Percentiles rank a stretch among this genome's conserved stretches.
These are phyloP conservation scores for Neurospora sp. DNA, from an alignment of 495 filamentous ascomycete genomes.

Conservation along the genomic window DNA sequence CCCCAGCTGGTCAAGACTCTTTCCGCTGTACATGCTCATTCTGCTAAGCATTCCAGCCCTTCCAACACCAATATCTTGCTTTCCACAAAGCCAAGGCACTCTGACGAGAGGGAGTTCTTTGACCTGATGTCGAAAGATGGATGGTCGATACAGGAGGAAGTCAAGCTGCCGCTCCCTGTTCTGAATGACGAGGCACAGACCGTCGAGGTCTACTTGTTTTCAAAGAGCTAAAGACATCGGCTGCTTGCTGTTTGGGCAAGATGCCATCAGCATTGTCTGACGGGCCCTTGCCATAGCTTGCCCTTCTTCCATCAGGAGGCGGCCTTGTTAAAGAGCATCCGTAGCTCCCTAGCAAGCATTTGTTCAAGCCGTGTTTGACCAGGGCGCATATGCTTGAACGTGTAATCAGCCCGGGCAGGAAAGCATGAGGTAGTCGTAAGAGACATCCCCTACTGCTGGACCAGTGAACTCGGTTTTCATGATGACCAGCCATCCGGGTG, in stretches of 20 bases:
- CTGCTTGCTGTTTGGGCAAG: neutral
- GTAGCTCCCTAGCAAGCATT: neutral
- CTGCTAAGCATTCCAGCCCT: slow-evolving; percentile 1
- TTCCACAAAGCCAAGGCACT: slow-evolving; percentile 76
- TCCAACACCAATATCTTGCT: slow-evolving; percentile 45
- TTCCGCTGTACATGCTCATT: slow-evolving; percentile 31
- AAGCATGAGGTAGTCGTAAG: neutral
- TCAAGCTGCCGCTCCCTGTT: slow-evolving; percentile 44
- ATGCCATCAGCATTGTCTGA: neutral
- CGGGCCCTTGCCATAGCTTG: neutral
- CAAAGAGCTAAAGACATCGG: slow-evolving; percentile 5
- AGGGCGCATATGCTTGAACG: neutral
- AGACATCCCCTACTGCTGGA: neutral
- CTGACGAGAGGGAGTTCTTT: slow-evolving; percentile 72
- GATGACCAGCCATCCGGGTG: neutral
- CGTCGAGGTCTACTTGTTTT: slow-evolving; percentile 51
- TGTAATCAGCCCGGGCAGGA: neutral
- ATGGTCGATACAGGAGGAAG: slow-evolving; percentile 40
- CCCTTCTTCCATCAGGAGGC: neutral
- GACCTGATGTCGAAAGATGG: slow-evolving; percentile 54
- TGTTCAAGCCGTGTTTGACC: neutral
- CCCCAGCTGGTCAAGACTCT: slow-evolving; percentile 67
- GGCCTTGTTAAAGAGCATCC: neutral
- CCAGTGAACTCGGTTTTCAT: neutral
- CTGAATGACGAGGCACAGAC: slow-evolving; percentile 46